Conservation (phyloP, 1,284 basidiomycete genomes). For the Trametes pubescens region DNA sequence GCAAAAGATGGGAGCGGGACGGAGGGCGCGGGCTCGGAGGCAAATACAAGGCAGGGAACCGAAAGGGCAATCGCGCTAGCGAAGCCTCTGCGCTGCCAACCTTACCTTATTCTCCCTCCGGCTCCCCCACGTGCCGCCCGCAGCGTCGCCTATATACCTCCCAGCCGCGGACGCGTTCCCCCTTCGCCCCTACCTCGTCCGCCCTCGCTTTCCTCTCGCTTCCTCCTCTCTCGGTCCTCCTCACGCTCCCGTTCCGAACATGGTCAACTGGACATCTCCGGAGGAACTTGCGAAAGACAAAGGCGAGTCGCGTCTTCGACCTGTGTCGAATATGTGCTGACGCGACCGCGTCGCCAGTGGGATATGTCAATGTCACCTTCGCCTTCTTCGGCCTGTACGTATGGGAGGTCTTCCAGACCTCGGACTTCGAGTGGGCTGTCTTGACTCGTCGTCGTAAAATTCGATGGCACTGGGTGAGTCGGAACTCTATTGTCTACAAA, state of each 20-base stretch:
- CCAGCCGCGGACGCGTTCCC: conserved; percentile 1
- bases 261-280: conserved; percentile 67
- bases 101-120: conserved; percentile 18
- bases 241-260: conserved; percentile 36
- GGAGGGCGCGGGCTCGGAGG: background rate
- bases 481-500: background rate
- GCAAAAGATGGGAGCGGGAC: background rate
- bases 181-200: conserved; percentile 9
- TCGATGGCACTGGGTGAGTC: conserved; percentile 69
- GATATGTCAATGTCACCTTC: conserved; percentile 66
- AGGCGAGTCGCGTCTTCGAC: conserved; percentile 45
- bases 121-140: conserved; percentile 24
- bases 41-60: conserved; percentile 29
- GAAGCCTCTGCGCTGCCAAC: conserved; percentile 1
- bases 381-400: conserved; percentile 67
- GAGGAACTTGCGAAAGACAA: conserved; percentile 56
- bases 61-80: conserved; percentile 17
- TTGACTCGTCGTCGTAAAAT: conserved; percentile 61
- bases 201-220: conserved; percentile 20
- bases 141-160: conserved; percentile 24
- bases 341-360: conserved; percentile 46
- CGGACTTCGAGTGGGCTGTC: conserved; percentile 71
- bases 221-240: conserved; percentile 18
- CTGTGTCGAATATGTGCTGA: conserved; percentile 8
- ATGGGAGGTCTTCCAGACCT: conserved; percentile 73